A percentile compares a stretch with the other conserved stretches of the same genome.
Evolutionary conservation across 2,329 filamentous ascomycete species (phyloP).

Genomic region (Magnaporthiopsis incrustans): DNA sequence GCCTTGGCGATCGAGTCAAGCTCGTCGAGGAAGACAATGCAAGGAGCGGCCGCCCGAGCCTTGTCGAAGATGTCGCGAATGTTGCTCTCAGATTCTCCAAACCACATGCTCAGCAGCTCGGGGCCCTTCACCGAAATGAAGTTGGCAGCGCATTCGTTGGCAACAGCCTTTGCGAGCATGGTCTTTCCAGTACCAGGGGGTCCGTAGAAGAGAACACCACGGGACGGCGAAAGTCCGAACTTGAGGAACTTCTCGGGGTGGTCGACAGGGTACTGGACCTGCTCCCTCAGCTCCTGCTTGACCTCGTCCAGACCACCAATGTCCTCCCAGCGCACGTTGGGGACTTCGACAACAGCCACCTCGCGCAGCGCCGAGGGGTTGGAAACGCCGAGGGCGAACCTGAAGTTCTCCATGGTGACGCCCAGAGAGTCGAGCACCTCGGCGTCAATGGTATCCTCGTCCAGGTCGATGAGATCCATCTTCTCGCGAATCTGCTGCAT

Average conservation of each 20-base stretch:
- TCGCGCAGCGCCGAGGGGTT: conserved; percentile 98
- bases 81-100: conserved; percentile 99
- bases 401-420: conserved; percentile 99
- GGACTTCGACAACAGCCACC: conserved; percentile 97
- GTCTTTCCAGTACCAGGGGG: conserved; percentile 99
- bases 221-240: conserved; percentile 94
- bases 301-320: conserved; percentile 97
- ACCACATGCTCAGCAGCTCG: conserved; percentile 99
- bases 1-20: conserved; percentile 99
- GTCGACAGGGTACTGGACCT: conserved; percentile 97
- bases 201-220: conserved; percentile 97
- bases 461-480: conserved; percentile 99
- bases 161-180: conserved; percentile 96
- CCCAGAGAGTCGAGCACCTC: conserved; percentile 97
- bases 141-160: conserved; percentile 98
- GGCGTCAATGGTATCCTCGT: conserved; percentile 97
- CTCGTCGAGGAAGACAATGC: conserved; percentile 97
- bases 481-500: conserved; percentile 99
- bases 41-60: conserved; percentile 94
- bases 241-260: conserved; percentile 99
- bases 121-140: conserved; percentile 99
- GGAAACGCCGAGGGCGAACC: conserved; percentile 96
- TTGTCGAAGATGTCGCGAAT: conserved; percentile 99
- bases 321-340: conserved; percentile 99
- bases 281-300: conserved; percentile 99